These are phyloP conservation scores for Penicillium cosmopolitanum DNA, from an alignment of 495 filamentous ascomycete species.

Conservation along the genomic window DNA sequence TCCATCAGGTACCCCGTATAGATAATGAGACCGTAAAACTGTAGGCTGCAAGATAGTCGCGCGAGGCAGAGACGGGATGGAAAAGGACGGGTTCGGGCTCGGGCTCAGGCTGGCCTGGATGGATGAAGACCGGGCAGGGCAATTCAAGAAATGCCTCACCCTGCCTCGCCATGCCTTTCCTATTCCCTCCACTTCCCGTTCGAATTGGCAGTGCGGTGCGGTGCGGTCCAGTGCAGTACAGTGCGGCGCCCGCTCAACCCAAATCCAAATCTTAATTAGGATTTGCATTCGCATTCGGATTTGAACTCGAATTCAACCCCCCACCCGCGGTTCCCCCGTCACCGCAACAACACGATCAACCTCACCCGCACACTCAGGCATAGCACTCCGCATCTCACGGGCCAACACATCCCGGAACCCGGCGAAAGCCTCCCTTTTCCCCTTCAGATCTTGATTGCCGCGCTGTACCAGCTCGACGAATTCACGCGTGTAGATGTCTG, in stretches of 20 bases:
- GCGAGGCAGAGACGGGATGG: no score
- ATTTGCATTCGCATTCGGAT: background rate
- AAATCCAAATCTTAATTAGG: no score
- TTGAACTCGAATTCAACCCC: background rate
- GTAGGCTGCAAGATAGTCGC: no score
- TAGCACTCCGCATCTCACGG: conserved; percentile 72
- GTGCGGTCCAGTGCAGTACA: background rate
- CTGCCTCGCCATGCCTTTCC: no score
- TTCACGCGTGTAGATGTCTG: conserved; percentile 97
- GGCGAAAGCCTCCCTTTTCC: conserved; percentile 80
- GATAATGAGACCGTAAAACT: background rate
- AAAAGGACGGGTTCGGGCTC: no score
- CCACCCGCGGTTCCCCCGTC: conserved; percentile 30
- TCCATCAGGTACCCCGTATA: background rate
- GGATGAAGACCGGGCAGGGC: no score
- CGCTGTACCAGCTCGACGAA: conserved; percentile 90
- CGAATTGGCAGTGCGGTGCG: background rate
- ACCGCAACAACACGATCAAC: conserved; percentile 63
- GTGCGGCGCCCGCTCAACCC: no score
- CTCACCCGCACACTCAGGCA: conserved; percentile 77
- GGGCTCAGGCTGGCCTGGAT: no score
- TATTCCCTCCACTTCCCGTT: background rate
- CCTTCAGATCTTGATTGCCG: conserved; percentile 82
- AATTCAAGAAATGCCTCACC: no score
- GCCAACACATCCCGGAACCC: conserved; percentile 81